phyloP scores from a whole-genome alignment of 306 rosid genomes.

The Arachis stenosperma region DNA sequence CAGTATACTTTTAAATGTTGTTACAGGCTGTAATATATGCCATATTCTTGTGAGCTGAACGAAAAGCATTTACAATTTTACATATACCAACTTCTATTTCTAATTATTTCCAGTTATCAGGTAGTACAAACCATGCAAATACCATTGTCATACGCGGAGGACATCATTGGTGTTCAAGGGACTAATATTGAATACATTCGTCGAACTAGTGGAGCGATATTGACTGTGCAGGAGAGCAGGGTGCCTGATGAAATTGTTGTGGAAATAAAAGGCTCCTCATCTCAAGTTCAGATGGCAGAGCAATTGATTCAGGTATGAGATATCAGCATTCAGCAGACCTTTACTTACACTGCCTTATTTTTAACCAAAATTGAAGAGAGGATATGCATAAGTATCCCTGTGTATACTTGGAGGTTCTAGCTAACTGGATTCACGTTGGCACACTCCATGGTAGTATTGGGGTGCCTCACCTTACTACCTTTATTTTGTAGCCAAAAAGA shows the following conservation, averaged over 20 bases:
- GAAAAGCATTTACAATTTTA: neutral
- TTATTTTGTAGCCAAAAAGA: neutral
- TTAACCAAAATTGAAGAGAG: too few species aligned
- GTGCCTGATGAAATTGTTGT: conserved; percentile 85
- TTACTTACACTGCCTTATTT: neutral
- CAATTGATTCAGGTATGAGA: conserved; percentile 82
- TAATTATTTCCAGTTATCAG: conserved; percentile 47
- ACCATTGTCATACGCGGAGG: conserved; percentile 90
- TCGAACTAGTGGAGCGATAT: conserved; percentile 85
- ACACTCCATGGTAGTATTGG: neutral
- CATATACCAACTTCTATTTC: conserved; percentile 15
- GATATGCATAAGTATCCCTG: too few species aligned
- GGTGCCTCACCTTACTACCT: neutral
- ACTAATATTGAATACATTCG: conserved; percentile 85
- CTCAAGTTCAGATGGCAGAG: conserved; percentile 86
- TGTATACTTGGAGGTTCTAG: too few species aligned
- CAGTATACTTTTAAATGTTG: conserved; percentile 19
- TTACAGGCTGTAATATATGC: conserved; percentile 12
- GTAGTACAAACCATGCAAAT: conserved; percentile 92
- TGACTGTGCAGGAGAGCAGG: conserved; percentile 91
- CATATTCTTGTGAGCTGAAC: conserved; percentile 18
- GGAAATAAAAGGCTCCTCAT: conserved; percentile 87
- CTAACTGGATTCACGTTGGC: neutral
- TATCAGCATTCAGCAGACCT: neutral
- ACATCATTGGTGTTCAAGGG: conserved; percentile 93